These are phyloP conservation scores for Chenopodium album DNA, from an alignment of 148 eudicot genomes.

Conservation along the genomic window DNA sequence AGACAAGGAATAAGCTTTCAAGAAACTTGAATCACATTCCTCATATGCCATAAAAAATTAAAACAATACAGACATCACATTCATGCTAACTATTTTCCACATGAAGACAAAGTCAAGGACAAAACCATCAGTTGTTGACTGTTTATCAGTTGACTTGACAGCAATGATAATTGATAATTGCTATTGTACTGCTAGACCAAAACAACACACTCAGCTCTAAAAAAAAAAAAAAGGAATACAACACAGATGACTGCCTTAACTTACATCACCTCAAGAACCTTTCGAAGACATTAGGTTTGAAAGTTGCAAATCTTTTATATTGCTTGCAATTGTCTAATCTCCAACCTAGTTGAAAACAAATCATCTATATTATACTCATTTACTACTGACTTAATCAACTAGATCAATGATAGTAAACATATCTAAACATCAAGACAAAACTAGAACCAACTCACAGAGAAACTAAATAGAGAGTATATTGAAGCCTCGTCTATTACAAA, in stretches of 20 bases:
- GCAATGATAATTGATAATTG: not conserved
- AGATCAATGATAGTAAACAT: not conserved
- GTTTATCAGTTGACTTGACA: not conserved
- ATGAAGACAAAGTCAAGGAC: not conserved
- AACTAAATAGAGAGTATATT: not conserved
- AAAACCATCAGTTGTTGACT: not conserved
- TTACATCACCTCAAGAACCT: not conserved
- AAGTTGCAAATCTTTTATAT: not conserved
- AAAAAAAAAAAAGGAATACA: not conserved
- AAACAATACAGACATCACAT: not conserved
- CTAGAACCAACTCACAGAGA: not conserved
- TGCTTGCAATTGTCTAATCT: not conserved
- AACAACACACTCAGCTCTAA: not conserved
- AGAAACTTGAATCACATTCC: not conserved
- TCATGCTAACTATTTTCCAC: not conserved
- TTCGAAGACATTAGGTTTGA: not conserved
- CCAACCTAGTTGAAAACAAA: not conserved
- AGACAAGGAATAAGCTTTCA: not conserved
- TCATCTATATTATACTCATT: too few species aligned
- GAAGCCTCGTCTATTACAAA: not conserved
- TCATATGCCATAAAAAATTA: not conserved
- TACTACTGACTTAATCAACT: too few species aligned
- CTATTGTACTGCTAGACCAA: not conserved
- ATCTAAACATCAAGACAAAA: not conserved
- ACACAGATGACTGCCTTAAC: not conserved